A percentile compares a stretch with the other conserved stretches of the same genome.
These are phyloP conservation scores for Hypoxylon subgilvum DNA, from an alignment of 495 filamentous ascomycete species.

Conservation along the genomic window DNA sequence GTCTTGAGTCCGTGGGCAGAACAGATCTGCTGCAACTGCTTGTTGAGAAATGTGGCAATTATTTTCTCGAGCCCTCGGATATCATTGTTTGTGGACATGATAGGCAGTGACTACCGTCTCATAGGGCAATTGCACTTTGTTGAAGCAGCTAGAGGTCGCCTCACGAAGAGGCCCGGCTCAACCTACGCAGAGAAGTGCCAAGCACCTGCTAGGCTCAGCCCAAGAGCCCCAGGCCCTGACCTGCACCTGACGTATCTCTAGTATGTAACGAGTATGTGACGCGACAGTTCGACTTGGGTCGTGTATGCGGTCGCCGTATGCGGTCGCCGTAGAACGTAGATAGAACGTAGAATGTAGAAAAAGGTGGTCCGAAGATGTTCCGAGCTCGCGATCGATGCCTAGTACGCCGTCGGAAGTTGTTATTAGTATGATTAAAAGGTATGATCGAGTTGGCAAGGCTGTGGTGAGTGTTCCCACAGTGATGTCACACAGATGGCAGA, in stretches of 20 bases:
- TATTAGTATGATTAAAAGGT: not conserved
- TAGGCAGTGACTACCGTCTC: constrained; percentile 19
- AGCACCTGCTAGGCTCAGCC: not conserved
- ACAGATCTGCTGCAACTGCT: constrained; percentile 75
- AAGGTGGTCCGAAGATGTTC: no score
- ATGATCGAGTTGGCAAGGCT: no score
- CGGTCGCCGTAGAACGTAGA: no score
- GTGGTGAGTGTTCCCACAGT: not conserved
- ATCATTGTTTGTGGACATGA: constrained; percentile 55
- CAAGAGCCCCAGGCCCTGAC: no score
- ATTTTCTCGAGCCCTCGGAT: constrained; percentile 47
- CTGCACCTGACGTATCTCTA: no score
- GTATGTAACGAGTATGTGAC: no score
- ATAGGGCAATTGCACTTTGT: constrained; percentile 15
- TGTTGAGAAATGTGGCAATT: constrained; percentile 60
- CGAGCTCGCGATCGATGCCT: no score
- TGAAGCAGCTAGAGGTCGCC: constrained; percentile 5
- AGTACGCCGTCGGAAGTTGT: not conserved
- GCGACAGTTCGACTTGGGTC: no score
- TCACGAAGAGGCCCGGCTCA: constrained; percentile 35
- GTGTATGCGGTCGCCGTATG: no score
- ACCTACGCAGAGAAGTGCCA: not conserved
- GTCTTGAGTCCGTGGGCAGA: constrained; percentile 70
- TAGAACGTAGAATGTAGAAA: no score
- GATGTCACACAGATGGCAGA: not conserved